Base-by-base conservation (phyloP, 768 basidiomycete species). In the Grammothele lineata region DNA sequence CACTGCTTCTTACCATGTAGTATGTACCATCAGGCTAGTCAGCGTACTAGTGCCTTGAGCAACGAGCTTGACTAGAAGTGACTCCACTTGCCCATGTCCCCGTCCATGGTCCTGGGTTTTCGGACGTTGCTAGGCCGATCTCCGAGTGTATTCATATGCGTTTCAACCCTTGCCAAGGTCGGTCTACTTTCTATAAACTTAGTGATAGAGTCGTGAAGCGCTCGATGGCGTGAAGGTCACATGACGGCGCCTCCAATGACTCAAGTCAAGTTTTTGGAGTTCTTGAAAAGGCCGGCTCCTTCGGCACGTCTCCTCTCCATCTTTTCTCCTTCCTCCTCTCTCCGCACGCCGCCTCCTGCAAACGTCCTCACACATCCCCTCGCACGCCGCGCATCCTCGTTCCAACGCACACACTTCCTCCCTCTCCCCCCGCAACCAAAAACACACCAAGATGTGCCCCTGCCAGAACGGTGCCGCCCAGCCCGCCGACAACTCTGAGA, bases 391-490 rank as follows among this genome's bases (percentile, higher is more conserved):
- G 22, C 36, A n/a, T n/a, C 23, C 32, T 30, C 35, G 5, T 14
- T n/a, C n/a, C n/a, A n/a, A n/a, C 33, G 34, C 34, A n/a, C 18
- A 21, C 34, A 27, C 40, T 44, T 23, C 21, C 35, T 24, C 40
- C 39, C 22, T 12, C 32, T 27, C 15, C 14, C 40, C n/a, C n/a
- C n/a, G 18, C 38, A 14, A 25, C 33, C 15, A 22, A 30, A 34
- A 15, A 15, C 40, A 37, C 22, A 22, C 27, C 23, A 70, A 58
- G 63, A 87, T 87, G 83, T 88, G 85, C 64, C 80, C 82, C 27
- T 75, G 76, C 64, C 62, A 68, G 57, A 80, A 74, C 68, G 71
- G 66, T 48, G 77, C 82, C 58, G 43, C 67, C n/a, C 50, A 69
- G 38, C 63, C 77, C 36, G 58, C 68, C 37, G 71, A 68, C 49